Base-by-base conservation (phyloP, 2,329 filamentous ascomycete species). In the Cytospora paraplurivora region DNA sequence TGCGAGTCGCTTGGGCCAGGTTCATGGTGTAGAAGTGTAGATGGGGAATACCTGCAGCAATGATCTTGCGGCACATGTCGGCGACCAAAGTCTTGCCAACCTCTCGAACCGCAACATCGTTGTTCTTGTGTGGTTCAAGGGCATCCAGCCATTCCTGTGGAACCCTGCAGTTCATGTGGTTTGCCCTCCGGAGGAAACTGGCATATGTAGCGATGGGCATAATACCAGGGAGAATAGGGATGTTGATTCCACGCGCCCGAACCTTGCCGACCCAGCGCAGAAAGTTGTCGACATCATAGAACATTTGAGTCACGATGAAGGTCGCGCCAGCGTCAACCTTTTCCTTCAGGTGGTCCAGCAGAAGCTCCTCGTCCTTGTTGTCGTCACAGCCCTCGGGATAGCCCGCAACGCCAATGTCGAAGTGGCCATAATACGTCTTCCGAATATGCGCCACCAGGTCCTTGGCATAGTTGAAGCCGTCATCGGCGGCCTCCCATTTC, bases 21-120 rank as follows among this genome's bases (percentile, higher is more conserved):
- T 99, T 99, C 95, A 99, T 99, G 66, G 95, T 99, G 81, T 99
- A 99, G 78, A 99, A 99, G 77, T 99, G 95, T 68, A 99, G 78
- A 74, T 97, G 93, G 67, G 87, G 84, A 69, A 97, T 92, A 49
- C 93, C 95, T 41, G 87, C 88, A 64, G 88, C 86, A 62, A 98
- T 81, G 65, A 99, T 86, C 77, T 89, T 92, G 65, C 89, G 88
- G 76, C 95, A 99, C 87, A 99, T 88, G 52, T 96, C 86, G 27
- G 93, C 91, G 19, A 99, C 89, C 27, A 99, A 82, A 15, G 85
- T 87, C 77, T 93, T 95, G 59, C 95, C 95, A 62, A 96, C 87
- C 68, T 96, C 91, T 74, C 94, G 87, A 37, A 98, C 95, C 56
- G 92, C 92, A 32, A 91, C 88, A 76, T 99, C 95, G 71, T 99